Conservation (phyloP, 2,329 filamentous ascomycete genomes). For the Aureobasidium leucospermi region DNA sequence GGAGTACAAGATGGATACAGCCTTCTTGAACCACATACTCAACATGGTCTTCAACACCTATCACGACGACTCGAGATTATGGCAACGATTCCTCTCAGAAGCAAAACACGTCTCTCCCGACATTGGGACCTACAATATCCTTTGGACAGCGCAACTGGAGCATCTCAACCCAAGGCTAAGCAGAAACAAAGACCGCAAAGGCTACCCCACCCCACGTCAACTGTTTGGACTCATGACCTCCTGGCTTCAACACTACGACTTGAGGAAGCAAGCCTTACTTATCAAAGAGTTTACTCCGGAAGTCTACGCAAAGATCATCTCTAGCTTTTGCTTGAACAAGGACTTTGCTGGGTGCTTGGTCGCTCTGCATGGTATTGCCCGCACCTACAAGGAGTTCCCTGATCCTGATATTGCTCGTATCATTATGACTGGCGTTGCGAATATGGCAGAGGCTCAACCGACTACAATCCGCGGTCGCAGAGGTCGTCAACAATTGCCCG, state of each 20-base stretch:
- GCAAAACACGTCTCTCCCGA: conserved; percentile 12
- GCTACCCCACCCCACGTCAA: conserved; percentile 12
- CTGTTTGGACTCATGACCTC: conserved; percentile 15
- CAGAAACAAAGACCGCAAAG: not conserved
- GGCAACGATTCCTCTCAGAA: conserved; percentile 11
- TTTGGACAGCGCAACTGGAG: conserved; percentile 14
- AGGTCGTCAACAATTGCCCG: conserved; percentile 12
- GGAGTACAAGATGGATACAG: conserved; percentile 60
- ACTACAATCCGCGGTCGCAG: conserved; percentile 2
- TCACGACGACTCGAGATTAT: conserved; percentile 5
- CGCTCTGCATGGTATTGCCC: conserved; percentile 14
- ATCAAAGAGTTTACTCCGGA: not conserved
- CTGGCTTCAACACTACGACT: conserved; percentile 6
- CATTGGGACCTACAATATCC: conserved; percentile 15
- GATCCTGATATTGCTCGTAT: conserved; percentile 11
- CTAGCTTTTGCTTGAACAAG: conserved; percentile 14
- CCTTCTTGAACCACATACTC: conserved; percentile 74
- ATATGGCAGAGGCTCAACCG: not conserved
- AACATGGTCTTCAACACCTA: conserved; percentile 28
- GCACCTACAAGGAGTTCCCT: conserved; percentile 9
- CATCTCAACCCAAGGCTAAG: not conserved
- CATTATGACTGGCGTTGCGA: conserved; percentile 12
- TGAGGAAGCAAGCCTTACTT: not conserved
- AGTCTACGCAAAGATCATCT: conserved; percentile 16
- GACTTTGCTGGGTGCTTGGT: conserved; percentile 16